These are phyloP conservation scores for Beta lomatogona DNA, from an alignment of 179 eudicot genomes.

Conservation along the genomic window DNA sequence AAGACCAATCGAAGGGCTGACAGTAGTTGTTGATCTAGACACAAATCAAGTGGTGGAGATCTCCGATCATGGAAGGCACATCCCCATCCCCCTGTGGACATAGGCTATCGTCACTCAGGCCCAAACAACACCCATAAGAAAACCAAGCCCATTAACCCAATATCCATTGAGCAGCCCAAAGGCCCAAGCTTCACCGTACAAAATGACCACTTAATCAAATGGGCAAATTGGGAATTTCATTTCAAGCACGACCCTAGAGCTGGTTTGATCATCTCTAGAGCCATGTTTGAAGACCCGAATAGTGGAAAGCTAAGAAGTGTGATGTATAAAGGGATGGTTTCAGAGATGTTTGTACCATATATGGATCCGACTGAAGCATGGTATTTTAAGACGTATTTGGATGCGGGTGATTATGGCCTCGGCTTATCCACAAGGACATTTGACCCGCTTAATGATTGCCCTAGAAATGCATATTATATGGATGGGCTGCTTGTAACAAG, in stretches of 20 bases:
- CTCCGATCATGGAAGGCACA: slow-evolving; percentile 56
- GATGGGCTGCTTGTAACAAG: slow-evolving; percentile 79
- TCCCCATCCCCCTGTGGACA: slow-evolving; percentile 79
- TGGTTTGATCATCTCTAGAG: slow-evolving; percentile 77
- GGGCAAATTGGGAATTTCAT: slow-evolving; percentile 98
- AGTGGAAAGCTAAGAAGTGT: slow-evolving; percentile 68
- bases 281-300: slow-evolving; percentile 58
- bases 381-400: slow-evolving; percentile 98
- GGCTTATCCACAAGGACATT: slow-evolving; percentile 91
- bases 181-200: slow-evolving; percentile 78
- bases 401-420: slow-evolving; percentile 96
- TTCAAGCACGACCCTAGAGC: slow-evolving; percentile 92
- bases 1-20: slow-evolving; percentile 92
- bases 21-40: slow-evolving; percentile 77
- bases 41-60: slow-evolving; percentile 64
- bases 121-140: slow-evolving; percentile 33
- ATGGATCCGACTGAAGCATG: slow-evolving; percentile 98
- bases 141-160: slow-evolving; percentile 56
- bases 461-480: slow-evolving; percentile 81
- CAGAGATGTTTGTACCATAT: slow-evolving; percentile 93
- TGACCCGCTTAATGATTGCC: slow-evolving; percentile 88
- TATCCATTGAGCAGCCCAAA: slow-evolving; percentile 81
- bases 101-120: slow-evolving; percentile 71
- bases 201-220: slow-evolving; percentile 62
- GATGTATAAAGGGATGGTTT: slow-evolving; percentile 83